phyloP scores from a whole-genome alignment of 1,284 basidiomycete genomes.

The Pseudozyma pruni region DNA sequence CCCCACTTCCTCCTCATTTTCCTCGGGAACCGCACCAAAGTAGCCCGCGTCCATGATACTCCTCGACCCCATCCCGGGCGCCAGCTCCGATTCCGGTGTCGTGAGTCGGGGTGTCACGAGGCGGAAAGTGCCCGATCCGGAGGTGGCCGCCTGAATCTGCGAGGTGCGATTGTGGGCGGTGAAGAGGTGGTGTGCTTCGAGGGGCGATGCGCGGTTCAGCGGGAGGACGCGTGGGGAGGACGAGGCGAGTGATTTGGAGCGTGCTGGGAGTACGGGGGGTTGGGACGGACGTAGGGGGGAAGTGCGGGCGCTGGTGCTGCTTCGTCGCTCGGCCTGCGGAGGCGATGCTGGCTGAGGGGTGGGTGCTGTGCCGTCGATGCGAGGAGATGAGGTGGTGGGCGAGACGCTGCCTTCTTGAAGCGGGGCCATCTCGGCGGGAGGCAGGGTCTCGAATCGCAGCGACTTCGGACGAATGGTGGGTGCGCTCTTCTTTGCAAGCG shows the following conservation, averaged over 20 bases:
- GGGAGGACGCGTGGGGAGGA: constrained; percentile 23
- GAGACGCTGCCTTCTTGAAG: constrained; percentile 13
- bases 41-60: constrained; percentile 46
- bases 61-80: constrained; percentile 23
- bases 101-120: constrained; percentile 55
- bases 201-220: constrained; percentile 32
- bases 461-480: constrained; percentile 35
- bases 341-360: background rate
- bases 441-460: constrained; percentile 39
- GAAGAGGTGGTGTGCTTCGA: constrained; percentile 47
- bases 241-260: constrained; percentile 35
- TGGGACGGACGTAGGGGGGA: constrained; percentile 23
- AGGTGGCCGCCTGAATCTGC: constrained; percentile 60
- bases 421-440: constrained; percentile 11
- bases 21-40: constrained; percentile 43
- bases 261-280: constrained; percentile 21
- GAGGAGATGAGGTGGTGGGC: constrained; percentile 10
- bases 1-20: too few relatives aligned
- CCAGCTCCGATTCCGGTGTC: constrained; percentile 50
- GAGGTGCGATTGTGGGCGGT: constrained; percentile 26
- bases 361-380: background rate
- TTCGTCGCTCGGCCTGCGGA: constrained; percentile 6
- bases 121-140: constrained; percentile 58
- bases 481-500: constrained; percentile 22
- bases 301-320: constrained; percentile 23